phyloP scores from a whole-genome alignment of 805 yeast species.

The Sugiyamaella valdiviana region DNA sequence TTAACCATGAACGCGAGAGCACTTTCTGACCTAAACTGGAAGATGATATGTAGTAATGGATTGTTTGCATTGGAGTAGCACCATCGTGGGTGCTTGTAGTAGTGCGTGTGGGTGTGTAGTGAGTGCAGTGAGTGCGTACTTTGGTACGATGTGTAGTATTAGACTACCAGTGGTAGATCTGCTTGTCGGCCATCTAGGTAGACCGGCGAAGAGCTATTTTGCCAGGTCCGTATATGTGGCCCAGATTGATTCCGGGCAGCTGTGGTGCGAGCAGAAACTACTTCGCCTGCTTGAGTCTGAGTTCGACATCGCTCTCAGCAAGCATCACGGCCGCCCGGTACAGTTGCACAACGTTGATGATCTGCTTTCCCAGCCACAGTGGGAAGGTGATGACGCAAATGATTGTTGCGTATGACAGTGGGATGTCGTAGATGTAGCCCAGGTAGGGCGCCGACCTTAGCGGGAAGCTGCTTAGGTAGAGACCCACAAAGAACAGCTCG shows the following conservation, averaged over 20 bases:
- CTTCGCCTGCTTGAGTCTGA: slow-evolving; percentile 30
- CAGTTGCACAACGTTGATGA: slow-evolving; percentile 83
- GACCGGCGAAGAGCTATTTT: slow-evolving; percentile 6
- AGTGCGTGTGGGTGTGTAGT: too few relatives aligned
- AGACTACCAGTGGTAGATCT: too few relatives aligned
- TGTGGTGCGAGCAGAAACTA: background rate
- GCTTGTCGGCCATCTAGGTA: slow-evolving; percentile 4
- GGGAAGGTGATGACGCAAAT: slow-evolving; percentile 64
- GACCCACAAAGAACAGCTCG: slow-evolving; percentile 85
- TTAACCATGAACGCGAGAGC: slow-evolving; percentile 24
- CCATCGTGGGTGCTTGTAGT: slow-evolving; percentile 2
- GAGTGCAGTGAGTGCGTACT: too few relatives aligned
- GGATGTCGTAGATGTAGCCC: slow-evolving; percentile 30
- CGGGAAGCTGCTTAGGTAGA: slow-evolving; percentile 70
- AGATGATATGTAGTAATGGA: background rate
- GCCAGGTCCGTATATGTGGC: slow-evolving; percentile 6
- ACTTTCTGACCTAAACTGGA: slow-evolving; percentile 20
- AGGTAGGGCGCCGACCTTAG: slow-evolving; percentile 38
- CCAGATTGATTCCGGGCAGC: background rate
- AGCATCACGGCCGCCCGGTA: slow-evolving; percentile 74
- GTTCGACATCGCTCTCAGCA: slow-evolving; percentile 69
- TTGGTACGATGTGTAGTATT: too few relatives aligned
- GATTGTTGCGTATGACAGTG: slow-evolving; percentile 54
- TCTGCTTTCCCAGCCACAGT: slow-evolving; percentile 83
- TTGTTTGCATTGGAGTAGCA: background rate